Evolutionary conservation across 768 basidiomycete species (phyloP).

Genomic region (Lentinula aciculospora): DNA sequence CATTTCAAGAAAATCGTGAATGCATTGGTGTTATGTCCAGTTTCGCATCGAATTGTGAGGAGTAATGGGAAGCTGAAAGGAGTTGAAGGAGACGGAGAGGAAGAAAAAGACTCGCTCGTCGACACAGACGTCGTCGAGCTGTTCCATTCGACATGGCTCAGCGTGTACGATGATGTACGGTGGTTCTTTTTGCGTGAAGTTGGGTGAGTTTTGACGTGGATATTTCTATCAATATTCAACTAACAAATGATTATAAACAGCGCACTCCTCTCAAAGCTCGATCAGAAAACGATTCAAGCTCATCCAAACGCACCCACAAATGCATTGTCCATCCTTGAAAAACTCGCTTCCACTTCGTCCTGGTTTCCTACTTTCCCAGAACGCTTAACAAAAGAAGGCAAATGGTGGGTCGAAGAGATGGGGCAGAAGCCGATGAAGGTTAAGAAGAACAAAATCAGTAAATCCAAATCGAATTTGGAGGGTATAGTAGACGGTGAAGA

Average conservation of each 20-base stretch:
- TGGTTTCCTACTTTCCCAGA: slow-evolving; percentile 78
- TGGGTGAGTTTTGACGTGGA: too few relatives aligned
- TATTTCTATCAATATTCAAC: too few relatives aligned
- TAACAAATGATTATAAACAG: too few relatives aligned
- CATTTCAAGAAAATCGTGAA: slow-evolving; percentile 63
- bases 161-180: slow-evolving; percentile 75
- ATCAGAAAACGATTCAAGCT: slow-evolving; percentile 16
- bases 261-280: slow-evolving; percentile 18
- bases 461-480: neutral
- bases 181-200: slow-evolving; percentile 87
- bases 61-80: too few relatives aligned
- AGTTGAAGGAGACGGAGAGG: slow-evolving; percentile 6
- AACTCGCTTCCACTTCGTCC: slow-evolving; percentile 44
- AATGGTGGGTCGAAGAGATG: slow-evolving; percentile 77
- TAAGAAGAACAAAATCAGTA: slow-evolving; percentile 27
- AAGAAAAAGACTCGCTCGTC: slow-evolving; percentile 18
- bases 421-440: slow-evolving; percentile 48
- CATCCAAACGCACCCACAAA: slow-evolving; percentile 35
- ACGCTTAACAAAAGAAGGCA: slow-evolving; percentile 56
- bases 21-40: slow-evolving; percentile 57
- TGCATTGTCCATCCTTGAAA: slow-evolving; percentile 61
- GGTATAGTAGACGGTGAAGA: slow-evolving; percentile 21
- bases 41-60: slow-evolving; percentile 23
- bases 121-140: slow-evolving; percentile 55
- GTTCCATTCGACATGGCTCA: slow-evolving; percentile 71